phyloP scores from a whole-genome alignment of 2,329 filamentous ascomycete species.

The Venturia oleaginea region DNA sequence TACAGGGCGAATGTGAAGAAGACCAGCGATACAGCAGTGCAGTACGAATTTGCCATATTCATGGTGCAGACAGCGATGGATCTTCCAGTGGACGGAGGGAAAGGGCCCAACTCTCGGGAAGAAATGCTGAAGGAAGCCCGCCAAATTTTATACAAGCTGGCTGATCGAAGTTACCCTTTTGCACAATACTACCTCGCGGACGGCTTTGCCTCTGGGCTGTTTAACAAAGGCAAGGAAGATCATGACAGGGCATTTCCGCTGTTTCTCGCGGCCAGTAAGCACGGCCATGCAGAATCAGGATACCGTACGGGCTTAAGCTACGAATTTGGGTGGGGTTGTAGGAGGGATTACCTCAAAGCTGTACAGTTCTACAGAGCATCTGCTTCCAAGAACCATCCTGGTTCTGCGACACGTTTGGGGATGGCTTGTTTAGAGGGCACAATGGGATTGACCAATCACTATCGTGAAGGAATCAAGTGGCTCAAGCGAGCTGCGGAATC shows the following conservation, averaged over 20 bases:
- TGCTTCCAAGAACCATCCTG: constrained; percentile 88
- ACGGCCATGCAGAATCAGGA: constrained; percentile 91
- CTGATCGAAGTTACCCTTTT: constrained; percentile 86
- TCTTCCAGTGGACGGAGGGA: constrained; percentile 20
- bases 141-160: constrained; percentile 74
- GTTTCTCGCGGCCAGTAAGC: constrained; percentile 88
- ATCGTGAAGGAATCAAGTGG: constrained; percentile 92
- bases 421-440: constrained; percentile 85
- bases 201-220: constrained; percentile 86
- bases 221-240: constrained; percentile 90
- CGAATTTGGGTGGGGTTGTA: constrained; percentile 95
- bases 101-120: constrained; percentile 29
- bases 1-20: constrained; percentile 97
- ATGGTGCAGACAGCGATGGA: constrained; percentile 79
- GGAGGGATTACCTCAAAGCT: constrained; percentile 81
- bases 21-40: constrained; percentile 78
- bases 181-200: constrained; percentile 97
- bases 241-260: constrained; percentile 86
- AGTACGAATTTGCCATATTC: constrained; percentile 95
- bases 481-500: constrained; percentile 85
- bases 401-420: constrained; percentile 85
- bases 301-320: constrained; percentile 93
- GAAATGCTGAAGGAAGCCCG: constrained; percentile 80
- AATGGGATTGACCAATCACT: constrained; percentile 72
- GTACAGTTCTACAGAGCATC: constrained; percentile 87